phyloP scores from a whole-genome alignment of 768 basidiomycete species.

The Phlegmacium glaucopus region DNA sequence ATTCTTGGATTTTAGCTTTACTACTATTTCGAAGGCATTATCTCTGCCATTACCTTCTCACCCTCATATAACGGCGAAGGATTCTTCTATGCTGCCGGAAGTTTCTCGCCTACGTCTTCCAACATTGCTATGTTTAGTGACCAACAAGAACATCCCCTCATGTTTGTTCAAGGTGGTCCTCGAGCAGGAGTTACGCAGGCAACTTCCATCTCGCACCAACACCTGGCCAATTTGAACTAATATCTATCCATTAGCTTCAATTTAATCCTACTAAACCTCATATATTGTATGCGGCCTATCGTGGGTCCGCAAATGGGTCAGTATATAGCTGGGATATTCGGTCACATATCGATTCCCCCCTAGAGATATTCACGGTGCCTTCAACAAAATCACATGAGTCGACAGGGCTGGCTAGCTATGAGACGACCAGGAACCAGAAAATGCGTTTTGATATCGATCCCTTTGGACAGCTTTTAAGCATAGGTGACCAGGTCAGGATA shows the following conservation, averaged over 20 bases:
- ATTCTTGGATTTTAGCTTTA: not conserved
- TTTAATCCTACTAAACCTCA: slow-evolving; percentile 76
- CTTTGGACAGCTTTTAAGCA: slow-evolving; percentile 57
- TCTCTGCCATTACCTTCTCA: slow-evolving; percentile 81
- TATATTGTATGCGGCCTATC: slow-evolving; percentile 75
- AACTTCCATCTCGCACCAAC: not conserved
- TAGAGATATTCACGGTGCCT: slow-evolving; percentile 29
- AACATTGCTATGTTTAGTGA: slow-evolving; percentile 73
- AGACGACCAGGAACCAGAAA: slow-evolving; percentile 65
- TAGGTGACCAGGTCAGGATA: slow-evolving; percentile 66
- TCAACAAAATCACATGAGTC: slow-evolving; percentile 1
- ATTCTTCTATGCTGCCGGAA: slow-evolving; percentile 75
- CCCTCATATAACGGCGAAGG: slow-evolving; percentile 48
- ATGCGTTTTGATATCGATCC: slow-evolving; percentile 75
- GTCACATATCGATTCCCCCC: slow-evolving; percentile 41
- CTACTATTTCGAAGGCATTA: slow-evolving; percentile 55
- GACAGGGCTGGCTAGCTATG: not conserved
- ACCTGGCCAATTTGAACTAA: not conserved
- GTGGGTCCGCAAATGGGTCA: slow-evolving; percentile 46
- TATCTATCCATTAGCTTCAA: slow-evolving; percentile 22
- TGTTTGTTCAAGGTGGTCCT: slow-evolving; percentile 60
- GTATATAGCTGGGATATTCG: slow-evolving; percentile 84
- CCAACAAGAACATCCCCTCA: slow-evolving; percentile 48
- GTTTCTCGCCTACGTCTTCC: slow-evolving; percentile 48
- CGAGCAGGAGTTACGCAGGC: slow-evolving; percentile 56